A percentile compares a stretch with the other conserved stretches of the same genome.
Evolutionary conservation across 2,329 filamentous ascomycete genomes (phyloP).

Genomic region (Aspergillus clavatus): DNA sequence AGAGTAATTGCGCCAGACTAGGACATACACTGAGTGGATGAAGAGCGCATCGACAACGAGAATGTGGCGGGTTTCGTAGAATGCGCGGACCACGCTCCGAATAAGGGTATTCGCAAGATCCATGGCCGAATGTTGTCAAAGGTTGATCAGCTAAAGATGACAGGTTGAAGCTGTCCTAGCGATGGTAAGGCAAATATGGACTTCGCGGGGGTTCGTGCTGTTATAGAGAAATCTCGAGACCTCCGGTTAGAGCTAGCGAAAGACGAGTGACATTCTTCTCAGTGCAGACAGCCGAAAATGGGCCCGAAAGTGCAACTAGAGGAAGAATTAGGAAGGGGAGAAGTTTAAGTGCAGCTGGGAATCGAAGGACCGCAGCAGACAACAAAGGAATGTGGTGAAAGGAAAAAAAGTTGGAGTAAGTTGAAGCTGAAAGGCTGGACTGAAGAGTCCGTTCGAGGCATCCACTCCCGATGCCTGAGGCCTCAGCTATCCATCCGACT

Average conservation of each 20-base stretch:
- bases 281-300: not conserved
- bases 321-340: not conserved
- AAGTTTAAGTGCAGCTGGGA: not conserved
- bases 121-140: slow-evolving; percentile 38
- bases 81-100: slow-evolving; percentile 77
- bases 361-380: not conserved
- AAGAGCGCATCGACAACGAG: slow-evolving; percentile 76
- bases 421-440: not conserved
- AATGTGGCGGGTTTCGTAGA: slow-evolving; percentile 80
- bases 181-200: not conserved
- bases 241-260: too few relatives aligned
- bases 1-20: slow-evolving; percentile 10
- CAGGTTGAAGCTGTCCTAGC: not conserved
- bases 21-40: slow-evolving; percentile 63
- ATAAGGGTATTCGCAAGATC: slow-evolving; percentile 73
- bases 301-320: not conserved
- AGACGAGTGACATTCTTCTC: slow-evolving; percentile 5
- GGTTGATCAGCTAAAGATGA: not conserved
- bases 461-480: not conserved
- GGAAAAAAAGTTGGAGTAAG: not conserved
- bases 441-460: not conserved
- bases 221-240: too few relatives aligned
- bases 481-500: not conserved
- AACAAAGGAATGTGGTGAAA: not conserved
- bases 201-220: not conserved